Percentiles rank a stretch among this genome's conserved stretches.
Conservation (phyloP, 305 asterid genomes). For the Caryopteris hybrid region DNA sequence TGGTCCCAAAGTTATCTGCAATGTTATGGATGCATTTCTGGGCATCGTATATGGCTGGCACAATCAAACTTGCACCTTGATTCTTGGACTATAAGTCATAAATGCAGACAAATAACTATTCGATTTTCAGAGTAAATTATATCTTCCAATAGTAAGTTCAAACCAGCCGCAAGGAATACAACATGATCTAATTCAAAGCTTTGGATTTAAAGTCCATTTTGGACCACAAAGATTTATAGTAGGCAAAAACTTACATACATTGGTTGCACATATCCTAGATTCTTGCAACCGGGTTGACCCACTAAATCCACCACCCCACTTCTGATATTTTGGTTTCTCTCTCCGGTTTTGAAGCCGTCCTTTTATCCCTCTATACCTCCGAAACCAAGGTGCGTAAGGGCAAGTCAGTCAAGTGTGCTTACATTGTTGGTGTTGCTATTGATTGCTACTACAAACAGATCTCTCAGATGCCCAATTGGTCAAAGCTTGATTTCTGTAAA, state of each 20-base stretch:
- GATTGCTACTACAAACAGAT: conserved; percentile 86
- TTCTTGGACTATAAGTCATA: no score
- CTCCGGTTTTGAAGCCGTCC: conserved; percentile 84
- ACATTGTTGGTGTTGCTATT: conserved; percentile 79
- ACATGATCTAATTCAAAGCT: neutral
- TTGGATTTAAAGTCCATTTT: neutral
- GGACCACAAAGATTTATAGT: neutral
- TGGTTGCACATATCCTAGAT: no score
- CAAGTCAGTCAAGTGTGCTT: conserved; percentile 68
- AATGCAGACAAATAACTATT: neutral
- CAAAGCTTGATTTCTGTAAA: conserved; percentile 72
- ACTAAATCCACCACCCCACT: conserved; percentile 47
- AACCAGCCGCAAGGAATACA: no score
- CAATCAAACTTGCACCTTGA: no score
- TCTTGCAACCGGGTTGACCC: no score
- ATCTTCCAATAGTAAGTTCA: no score
- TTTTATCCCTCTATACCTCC: conserved; percentile 55
- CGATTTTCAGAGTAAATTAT: no score
- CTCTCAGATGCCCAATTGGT: conserved; percentile 93
- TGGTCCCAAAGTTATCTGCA: no score
- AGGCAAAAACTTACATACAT: no score
- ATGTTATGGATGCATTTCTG: no score
- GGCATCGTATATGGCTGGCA: no score
- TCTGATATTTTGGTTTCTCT: conserved; percentile 28
- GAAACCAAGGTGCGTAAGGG: conserved; percentile 72